Base-by-base conservation (phyloP, 768 basidiomycete species). In the Coprinopsis strossmayeri region DNA sequence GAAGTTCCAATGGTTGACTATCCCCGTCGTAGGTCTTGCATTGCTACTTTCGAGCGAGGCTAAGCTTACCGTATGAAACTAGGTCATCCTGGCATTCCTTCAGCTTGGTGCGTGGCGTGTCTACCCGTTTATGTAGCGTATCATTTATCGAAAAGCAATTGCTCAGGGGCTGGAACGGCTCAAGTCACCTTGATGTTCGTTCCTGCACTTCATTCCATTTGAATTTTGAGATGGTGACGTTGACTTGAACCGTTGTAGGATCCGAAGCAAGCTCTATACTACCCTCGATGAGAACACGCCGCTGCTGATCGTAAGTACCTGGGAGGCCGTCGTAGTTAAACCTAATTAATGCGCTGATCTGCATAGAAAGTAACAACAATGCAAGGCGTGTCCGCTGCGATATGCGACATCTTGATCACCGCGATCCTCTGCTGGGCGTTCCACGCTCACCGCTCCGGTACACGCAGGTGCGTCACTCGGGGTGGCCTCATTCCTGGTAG, bases 21-120 rank as follows among this genome's bases (percentile, higher is more conserved):
- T 49, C 23, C 48, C 48, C 10, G 48, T 49, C 39, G 48, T 49
- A 17, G 20, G 45, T 46, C 35, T 7, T 38, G 35, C 35, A 18
- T 11, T 10, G 9, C 5, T 5, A 11, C 18, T 38, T 17, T 18
- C 35, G 10, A 38, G 35, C 9, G 9, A 5, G 17, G 35, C 9
- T 17, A 10, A 11, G 5, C 35, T 9, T 17, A 10, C 17, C 10
- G 17, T 17, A 5, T 17, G 9, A 10, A 10, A 7, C 9, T 38
- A 38, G 35, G 17, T 38, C 18, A 17, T 18, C 17, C 35, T 38
- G 10, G 35, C 35, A 5, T 38, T 38, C 35, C 9, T 38, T 18
- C 35, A 38, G 17, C 35, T 38, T 18, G 35, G 35, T 38, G 5
- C 35, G 35, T 38, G 10, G 9, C 35, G 35, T 38, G 10, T 5